These are phyloP conservation scores for Cymbidium sinense DNA, from an alignment of 106 monocot genomes.

Conservation along the genomic window DNA sequence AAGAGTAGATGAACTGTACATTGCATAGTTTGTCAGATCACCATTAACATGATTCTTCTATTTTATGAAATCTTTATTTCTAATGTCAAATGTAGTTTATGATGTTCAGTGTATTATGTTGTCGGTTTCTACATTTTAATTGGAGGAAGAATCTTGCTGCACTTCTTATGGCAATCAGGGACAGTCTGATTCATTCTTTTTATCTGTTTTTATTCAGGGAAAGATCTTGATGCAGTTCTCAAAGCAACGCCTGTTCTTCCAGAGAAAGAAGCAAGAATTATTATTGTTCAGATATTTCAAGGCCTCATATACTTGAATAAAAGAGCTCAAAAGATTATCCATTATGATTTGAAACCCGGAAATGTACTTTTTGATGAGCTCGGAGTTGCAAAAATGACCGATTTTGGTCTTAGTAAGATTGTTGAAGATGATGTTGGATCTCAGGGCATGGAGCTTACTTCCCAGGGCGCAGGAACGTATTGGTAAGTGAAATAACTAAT, in stretches of 20 bases:
- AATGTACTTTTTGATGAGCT: conserved; percentile 98
- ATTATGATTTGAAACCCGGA: conserved; percentile 97
- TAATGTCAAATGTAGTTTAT: neutral
- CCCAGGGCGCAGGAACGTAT: conserved; percentile 98
- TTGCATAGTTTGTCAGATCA: neutral
- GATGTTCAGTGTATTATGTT: neutral
- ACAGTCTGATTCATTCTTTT: neutral
- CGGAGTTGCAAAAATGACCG: conserved; percentile 89
- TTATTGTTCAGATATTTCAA: conserved; percentile 98
- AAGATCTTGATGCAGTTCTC: conserved; percentile 95
- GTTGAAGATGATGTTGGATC: conserved; percentile 93
- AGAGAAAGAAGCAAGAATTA: conserved; percentile 92
- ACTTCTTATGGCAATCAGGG: neutral
- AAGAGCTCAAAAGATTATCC: conserved; percentile 87
- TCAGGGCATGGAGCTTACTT: conserved; percentile 97
- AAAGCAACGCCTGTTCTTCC: conserved; percentile 85
- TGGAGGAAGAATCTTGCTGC: neutral
- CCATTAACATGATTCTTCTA: neutral
- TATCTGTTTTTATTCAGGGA: conserved; percentile 36
- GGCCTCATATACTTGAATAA: conserved; percentile 94
- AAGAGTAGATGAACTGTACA: neutral
- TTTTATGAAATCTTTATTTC: neutral
- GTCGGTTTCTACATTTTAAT: too few species aligned
- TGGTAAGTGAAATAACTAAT: conserved; percentile 42
- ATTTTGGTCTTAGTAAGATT: conserved; percentile 99